Evolutionary conservation across 1,284 basidiomycete species (phyloP), one percentile per base, ranked within the genome.

Genomic region (Ganoderma boninense): DNA sequence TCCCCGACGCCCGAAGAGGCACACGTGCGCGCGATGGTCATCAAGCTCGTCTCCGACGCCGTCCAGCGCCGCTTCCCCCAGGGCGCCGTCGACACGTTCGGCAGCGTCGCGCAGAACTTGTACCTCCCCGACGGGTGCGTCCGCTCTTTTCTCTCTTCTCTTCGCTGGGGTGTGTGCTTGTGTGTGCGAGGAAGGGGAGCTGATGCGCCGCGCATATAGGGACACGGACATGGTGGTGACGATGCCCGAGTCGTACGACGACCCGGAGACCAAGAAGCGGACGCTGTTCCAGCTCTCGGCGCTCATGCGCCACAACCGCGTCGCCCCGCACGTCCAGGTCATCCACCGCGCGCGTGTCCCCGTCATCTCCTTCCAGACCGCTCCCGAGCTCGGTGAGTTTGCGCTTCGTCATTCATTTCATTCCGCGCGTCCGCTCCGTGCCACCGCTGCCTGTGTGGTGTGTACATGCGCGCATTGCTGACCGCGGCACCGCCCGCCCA

Each of bases 311-410:
- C 68, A 77, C 67, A 68, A 80, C 57, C 75, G 69, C 8, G 38
- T 81, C 35, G 76, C 77, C 70, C 52, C 79, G 79, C 68, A 79
- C 80, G 83, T 87, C 6, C 84, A 85, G 60, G 87, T 90, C 69
- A 86, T 90, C 57, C 79, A 83, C 16, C 82, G 82, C 63, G 89
- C 90, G 18, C 85, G 86, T 71, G 89, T 91, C 1, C 88, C 88
- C 13, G 86, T 90, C 76, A 80, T 91, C 76, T 89, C 88, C 73
- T 88, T 91, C 74, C 80, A 83, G 32, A 87, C 88, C 14, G 75
- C 79, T 0, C 82, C 84, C 63, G 87, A 86, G 69, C 81, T 80
- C 66, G 79, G 75, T 77, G 68, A 38, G 71, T 57, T 43, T 29
- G 29, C 63, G 44, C 18, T 23, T 5, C 32, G 26, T 11, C 29